Base-by-base conservation (phyloP, 179 eudicot genomes). In the Gypsophila paniculata region DNA sequence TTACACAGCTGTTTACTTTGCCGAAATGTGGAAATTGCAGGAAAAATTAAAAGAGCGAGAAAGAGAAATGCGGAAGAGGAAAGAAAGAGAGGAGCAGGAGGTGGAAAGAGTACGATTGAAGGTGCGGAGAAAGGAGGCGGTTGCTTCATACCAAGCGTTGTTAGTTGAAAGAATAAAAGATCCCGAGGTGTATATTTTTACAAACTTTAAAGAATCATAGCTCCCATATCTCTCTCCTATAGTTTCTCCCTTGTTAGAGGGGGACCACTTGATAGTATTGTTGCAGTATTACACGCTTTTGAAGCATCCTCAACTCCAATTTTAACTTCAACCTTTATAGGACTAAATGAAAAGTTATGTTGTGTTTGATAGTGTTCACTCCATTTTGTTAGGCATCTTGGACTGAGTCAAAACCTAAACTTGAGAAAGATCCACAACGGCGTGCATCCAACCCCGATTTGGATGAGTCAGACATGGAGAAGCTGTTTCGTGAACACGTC, bases 51-150 rank as follows among this genome's bases (percentile, higher is more conserved):
- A 86, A 86, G 99, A 95, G 78, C 84, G 96, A 74, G 99, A 95
- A 77, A 79, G 96, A 74, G 91, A 85, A 69, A 38, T 83, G 64
- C 86, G 98, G 68, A 95, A 95, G 77, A 86, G 99, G 72, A 95
- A 95, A 82, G 99, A 92, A 78, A 81, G 99, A 78, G 99, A 95
- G 75, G 99, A 92, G 82, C 98, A 88, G 78, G 98, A 95, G 81
- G 88, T 95, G 84, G 99, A 95, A 83, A 88, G 99, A 81, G 89
- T 95, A 71, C 85, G 90, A 52, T 72, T 79, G 57, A 95, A 95
- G 87, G 95, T 96, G 84, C 91, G 87, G 38, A 83, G 98, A 76
- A 95, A 92, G 82, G 99, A 90, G 80, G 98, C 95, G 32, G 83
- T 90, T 65, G 86, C 93, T 70, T 88, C 96, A 61, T 95, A 88